Evolutionary conservation across 2,329 filamentous ascomycete genomes (phyloP).

Genomic region (Diplodia intermedia): DNA sequence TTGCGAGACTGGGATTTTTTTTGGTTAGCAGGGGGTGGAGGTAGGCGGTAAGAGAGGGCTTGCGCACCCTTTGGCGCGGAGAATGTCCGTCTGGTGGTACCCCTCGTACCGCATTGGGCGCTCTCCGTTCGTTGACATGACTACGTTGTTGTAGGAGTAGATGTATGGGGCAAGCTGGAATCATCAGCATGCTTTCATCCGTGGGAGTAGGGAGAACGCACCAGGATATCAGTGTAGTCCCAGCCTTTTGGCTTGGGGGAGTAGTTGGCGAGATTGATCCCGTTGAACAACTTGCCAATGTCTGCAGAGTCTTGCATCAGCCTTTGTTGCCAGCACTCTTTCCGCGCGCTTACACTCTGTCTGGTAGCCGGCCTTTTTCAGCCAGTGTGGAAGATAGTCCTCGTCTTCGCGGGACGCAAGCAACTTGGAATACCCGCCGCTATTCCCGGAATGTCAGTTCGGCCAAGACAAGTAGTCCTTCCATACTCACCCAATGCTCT

Average conservation of each 20-base stretch:
- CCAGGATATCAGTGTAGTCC: constrained; percentile 38
- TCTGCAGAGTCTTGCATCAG: neutral
- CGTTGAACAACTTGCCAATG: constrained; percentile 35
- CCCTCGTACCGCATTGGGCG: constrained; percentile 37
- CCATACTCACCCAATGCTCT: constrained; percentile 1
- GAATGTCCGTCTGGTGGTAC: constrained; percentile 39
- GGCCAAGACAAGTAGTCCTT: neutral
- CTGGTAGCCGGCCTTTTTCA: constrained; percentile 32
- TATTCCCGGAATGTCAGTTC: neutral
- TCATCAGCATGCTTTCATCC: too few species aligned
- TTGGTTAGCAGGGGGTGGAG: too few species aligned
- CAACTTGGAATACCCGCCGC: constrained; percentile 34
- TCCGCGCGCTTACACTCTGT: constrained; percentile 13
- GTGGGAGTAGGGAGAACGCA: neutral
- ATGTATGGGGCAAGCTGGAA: constrained; percentile 40
- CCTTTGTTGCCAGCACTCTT: too few species aligned
- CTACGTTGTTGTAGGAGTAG: constrained; percentile 39
- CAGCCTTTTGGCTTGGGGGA: constrained; percentile 40
- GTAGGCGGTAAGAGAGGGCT: too few species aligned
- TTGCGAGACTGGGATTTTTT: neutral
- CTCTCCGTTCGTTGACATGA: constrained; percentile 39
- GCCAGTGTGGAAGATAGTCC: constrained; percentile 34
- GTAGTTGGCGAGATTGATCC: constrained; percentile 27
- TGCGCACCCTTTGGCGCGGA: constrained; percentile 37
- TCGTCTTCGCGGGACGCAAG: constrained; percentile 20